These are phyloP conservation scores for Penicillium aurantiogriseum DNA, from an alignment of 2,329 filamentous ascomycete genomes.

Conservation along the genomic window DNA sequence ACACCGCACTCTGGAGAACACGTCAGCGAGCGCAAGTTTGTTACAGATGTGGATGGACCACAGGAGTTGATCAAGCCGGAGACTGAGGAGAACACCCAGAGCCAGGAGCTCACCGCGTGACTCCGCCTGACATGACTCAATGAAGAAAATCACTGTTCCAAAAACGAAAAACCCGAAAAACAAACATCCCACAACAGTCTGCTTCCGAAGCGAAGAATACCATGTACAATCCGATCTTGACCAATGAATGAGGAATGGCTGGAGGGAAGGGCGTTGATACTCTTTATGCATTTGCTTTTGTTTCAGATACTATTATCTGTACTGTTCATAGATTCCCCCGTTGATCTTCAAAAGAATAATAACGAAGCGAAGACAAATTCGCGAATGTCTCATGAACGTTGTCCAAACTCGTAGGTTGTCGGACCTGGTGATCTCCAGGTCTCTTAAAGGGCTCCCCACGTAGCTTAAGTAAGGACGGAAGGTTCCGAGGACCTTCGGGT, in stretches of 20 bases:
- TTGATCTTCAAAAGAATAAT: slow-evolving; percentile 17
- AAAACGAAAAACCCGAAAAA: neutral
- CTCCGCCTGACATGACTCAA: slow-evolving; percentile 23
- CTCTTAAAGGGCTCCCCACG: neutral
- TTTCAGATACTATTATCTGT: slow-evolving; percentile 8
- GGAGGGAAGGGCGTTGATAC: slow-evolving; percentile 28
- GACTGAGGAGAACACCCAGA: slow-evolving; percentile 29
- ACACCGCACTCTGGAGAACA: slow-evolving; percentile 64
- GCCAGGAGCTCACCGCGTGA: slow-evolving; percentile 36
- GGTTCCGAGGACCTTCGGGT: neutral
- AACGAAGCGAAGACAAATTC: slow-evolving; percentile 6
- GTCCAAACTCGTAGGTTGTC: neutral
- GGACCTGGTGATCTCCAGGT: neutral
- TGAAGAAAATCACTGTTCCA: neutral
- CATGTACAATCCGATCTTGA: slow-evolving; percentile 29
- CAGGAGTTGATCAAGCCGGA: slow-evolving; percentile 73
- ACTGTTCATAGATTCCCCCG: slow-evolving; percentile 29
- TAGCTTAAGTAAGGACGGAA: slow-evolving; percentile 10
- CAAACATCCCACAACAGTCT: neutral
- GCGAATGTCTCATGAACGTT: neutral
- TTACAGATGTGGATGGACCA: slow-evolving; percentile 59
- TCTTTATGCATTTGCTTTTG: slow-evolving; percentile 26
- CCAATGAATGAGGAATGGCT: slow-evolving; percentile 24
- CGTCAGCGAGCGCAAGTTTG: slow-evolving; percentile 85
- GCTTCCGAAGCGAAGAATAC: slow-evolving; percentile 11